A percentile compares a stretch with the other conserved stretches of the same genome.
Conservation (phyloP, 495 filamentous ascomycete species). For the Aspergillus heteromorphus region DNA sequence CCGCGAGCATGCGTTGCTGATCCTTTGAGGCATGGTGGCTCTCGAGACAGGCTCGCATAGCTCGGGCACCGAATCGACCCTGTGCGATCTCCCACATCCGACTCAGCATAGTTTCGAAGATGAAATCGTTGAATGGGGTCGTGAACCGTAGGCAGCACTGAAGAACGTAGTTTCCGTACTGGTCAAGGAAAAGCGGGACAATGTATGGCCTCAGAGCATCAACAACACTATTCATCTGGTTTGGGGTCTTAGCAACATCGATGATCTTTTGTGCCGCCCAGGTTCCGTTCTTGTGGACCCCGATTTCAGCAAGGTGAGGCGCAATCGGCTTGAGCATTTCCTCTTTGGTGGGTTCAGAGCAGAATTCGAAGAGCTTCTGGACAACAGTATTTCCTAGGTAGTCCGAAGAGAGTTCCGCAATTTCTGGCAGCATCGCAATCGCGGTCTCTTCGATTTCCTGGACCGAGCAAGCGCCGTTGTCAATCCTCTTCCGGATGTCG, state of each 20-base stretch:
- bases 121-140: slow-evolving; percentile 84
- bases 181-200: slow-evolving; percentile 87
- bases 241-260: slow-evolving; percentile 80
- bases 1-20: slow-evolving; percentile 91
- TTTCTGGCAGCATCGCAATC: slow-evolving; percentile 87
- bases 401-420: slow-evolving; percentile 89
- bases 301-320: slow-evolving; percentile 91
- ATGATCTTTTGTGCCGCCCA: slow-evolving; percentile 99
- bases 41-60: slow-evolving; percentile 95
- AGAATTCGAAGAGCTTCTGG: slow-evolving; percentile 95
- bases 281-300: slow-evolving; percentile 97
- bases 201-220: slow-evolving; percentile 78
- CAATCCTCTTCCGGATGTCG: slow-evolving; percentile 95
- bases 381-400: slow-evolving; percentile 99
- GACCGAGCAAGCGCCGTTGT: slow-evolving; percentile 80
- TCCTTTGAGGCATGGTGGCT: slow-evolving; percentile 93
- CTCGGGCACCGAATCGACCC: slow-evolving; percentile 88
- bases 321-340: slow-evolving; percentile 84
- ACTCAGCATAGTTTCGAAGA: slow-evolving; percentile 95
- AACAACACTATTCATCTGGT: slow-evolving; percentile 80
- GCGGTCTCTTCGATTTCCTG: slow-evolving; percentile 91
- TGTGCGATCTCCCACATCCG: slow-evolving; percentile 93
- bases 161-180: slow-evolving; percentile 97
- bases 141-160: slow-evolving; percentile 93
- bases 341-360: slow-evolving; percentile 83